Evolutionary conservation across 768 basidiomycete genomes (phyloP), one percentile per base, ranked within the genome.

Genomic region (Phaffia australis): DNA sequence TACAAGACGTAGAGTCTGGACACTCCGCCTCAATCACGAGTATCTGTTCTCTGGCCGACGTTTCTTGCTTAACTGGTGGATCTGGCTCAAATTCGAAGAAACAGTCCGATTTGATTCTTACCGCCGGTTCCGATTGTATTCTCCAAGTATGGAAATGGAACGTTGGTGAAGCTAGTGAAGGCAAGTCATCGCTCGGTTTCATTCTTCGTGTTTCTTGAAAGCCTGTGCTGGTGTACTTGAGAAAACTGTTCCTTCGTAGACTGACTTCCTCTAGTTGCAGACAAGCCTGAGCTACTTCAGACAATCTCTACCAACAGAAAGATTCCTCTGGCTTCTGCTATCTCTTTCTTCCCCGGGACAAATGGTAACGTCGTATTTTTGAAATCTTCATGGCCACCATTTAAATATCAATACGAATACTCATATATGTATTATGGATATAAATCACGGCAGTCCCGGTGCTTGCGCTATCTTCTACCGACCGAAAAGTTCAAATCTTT

Each of bases 391-490:
- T 60, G 61, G 30, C 51, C 58, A 62, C 63, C 23, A 11, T 25
- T 50, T 14, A 35, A 42, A 60, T 54, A 60, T 46, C 55, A n/a
- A 42, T 14, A 55, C 9, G 21, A 5, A 23, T 14, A 21, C 48
- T 2, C 30, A 18, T 29, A 52, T 1, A 63, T 48, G 6, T 29
- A 27, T 25, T 42, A 6, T 11, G 35, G 66, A 8, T 19, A 52
- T 25, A 25, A n/a, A 11, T 27, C 9, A 46, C 14, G 66, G 83
- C 80, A 70, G 78, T 81, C 21, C 78, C 92, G 16, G 63, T 78
- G 0, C 80, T 98, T n/a, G 89, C 89, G 1, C 79, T 94, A 47
- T 86, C 83, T 1, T 83, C 83, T n/a, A 97, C 95, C 0, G 88
- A 92, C 71, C 80, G 80, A 50, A 83, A 81, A 56, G 83, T 98